These are phyloP conservation scores for Tulasnella sp. DNA, from an alignment of 768 basidiomycete genomes.

Conservation along the genomic window DNA sequence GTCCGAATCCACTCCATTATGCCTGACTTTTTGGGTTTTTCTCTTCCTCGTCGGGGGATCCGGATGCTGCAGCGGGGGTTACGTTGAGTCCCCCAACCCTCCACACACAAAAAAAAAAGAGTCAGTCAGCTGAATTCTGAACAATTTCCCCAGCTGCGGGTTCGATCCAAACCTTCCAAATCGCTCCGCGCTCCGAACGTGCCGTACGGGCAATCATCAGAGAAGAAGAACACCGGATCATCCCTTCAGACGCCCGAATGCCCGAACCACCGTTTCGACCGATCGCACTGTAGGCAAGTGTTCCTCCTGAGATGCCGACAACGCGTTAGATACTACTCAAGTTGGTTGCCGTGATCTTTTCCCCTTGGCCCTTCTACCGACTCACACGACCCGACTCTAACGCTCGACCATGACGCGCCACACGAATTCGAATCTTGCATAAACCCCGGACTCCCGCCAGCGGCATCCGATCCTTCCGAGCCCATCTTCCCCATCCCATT, in stretches of 20 bases:
- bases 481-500: neutral
- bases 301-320: neutral
- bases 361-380: neutral
- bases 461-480: slow-evolving; percentile 11
- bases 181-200: neutral
- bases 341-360: neutral
- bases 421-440: neutral
- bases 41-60: neutral
- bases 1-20: neutral
- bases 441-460: neutral
- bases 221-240: neutral
- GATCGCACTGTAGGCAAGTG: too few relatives aligned
- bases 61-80: neutral
- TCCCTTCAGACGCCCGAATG: slow-evolving; percentile 8
- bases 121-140: neutral
- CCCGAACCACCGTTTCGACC: neutral
- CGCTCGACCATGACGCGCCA: neutral
- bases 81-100: slow-evolving; percentile 14
- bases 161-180: neutral
- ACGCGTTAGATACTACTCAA: neutral
- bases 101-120: neutral
- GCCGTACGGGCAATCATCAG: neutral
- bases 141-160: neutral
- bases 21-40: neutral
- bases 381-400: slow-evolving; percentile 14